Percentiles rank a stretch among this genome's conserved stretches.
Conservation (phyloP, 73 alveolate species). For the Stentor coeruleus region DNA sequence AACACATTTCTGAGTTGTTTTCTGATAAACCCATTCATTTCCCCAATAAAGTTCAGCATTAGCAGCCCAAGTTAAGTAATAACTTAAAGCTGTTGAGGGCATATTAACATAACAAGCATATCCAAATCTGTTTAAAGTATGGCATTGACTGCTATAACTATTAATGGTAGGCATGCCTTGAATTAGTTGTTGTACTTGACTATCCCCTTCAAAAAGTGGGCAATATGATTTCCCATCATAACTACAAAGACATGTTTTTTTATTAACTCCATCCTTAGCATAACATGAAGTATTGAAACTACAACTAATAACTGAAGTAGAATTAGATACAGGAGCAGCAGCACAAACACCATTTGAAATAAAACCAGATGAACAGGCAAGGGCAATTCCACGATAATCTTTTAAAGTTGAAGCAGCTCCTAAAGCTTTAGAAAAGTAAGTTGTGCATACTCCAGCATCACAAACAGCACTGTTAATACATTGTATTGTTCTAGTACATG, state of each 20-base stretch:
- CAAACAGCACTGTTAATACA: background rate
- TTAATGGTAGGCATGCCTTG: too few relatives aligned
- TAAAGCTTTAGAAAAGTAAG: background rate
- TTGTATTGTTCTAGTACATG: background rate
- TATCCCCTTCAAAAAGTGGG: constrained; percentile 4
- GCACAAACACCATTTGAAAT: background rate
- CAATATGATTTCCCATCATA: background rate
- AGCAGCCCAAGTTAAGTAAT: background rate
- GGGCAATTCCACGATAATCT: background rate
- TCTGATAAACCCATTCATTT: background rate
- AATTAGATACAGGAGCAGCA: background rate
- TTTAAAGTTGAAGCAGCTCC: background rate
- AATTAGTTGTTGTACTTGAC: too few relatives aligned
- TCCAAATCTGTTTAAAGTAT: background rate
- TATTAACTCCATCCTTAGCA: background rate
- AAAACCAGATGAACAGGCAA: background rate
- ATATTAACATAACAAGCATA: background rate
- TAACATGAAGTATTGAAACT: background rate
- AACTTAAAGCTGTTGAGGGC: background rate
- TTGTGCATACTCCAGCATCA: background rate
- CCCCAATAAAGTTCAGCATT: background rate
- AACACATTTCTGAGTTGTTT: background rate
- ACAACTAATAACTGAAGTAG: background rate
- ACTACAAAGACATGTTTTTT: background rate
- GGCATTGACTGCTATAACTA: too few relatives aligned